phyloP scores from a whole-genome alignment of 192 early-diverging fungal genomes.

The Physocladia obscura region DNA sequence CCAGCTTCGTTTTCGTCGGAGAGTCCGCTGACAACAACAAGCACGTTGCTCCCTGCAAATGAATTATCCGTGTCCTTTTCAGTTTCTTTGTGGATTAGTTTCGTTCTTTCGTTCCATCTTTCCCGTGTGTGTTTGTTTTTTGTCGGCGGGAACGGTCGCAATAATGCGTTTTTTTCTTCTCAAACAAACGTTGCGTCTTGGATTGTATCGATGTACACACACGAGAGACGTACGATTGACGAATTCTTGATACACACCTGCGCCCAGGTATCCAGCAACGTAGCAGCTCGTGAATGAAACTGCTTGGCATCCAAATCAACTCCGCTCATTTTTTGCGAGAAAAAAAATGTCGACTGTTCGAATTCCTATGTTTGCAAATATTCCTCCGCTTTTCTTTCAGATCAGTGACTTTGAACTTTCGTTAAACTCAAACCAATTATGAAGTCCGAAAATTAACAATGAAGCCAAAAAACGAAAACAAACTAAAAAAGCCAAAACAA shows the following conservation, averaged over 20 bases:
- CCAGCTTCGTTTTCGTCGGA: constrained; percentile 63
- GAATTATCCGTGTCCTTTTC: constrained; percentile 7
- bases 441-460: too few relatives aligned
- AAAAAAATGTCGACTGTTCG: too few relatives aligned
- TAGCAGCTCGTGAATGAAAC: constrained; percentile 20
- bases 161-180: neutral
- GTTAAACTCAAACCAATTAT: too few relatives aligned
- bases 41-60: constrained; percentile 1
- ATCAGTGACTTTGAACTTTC: too few relatives aligned
- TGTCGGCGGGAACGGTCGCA: neutral
- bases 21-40: constrained; percentile 18
- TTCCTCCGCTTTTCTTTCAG: too few relatives aligned
- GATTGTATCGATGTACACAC: too few relatives aligned
- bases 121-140: neutral
- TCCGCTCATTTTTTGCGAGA: neutral
- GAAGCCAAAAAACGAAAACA: too few relatives aligned
- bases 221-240: neutral
- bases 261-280: neutral
- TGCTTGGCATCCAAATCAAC: constrained; percentile 7
- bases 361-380: too few relatives aligned
- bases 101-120: neutral
- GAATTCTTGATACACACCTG: neutral
- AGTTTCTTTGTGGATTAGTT: neutral
- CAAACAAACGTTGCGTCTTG: neutral
- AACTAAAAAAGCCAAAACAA: neutral